A percentile compares a stretch with the other conserved stretches of the same genome.
phyloP scores from a whole-genome alignment of 1,284 basidiomycete species.

The Uromyces viciae-fabae region DNA sequence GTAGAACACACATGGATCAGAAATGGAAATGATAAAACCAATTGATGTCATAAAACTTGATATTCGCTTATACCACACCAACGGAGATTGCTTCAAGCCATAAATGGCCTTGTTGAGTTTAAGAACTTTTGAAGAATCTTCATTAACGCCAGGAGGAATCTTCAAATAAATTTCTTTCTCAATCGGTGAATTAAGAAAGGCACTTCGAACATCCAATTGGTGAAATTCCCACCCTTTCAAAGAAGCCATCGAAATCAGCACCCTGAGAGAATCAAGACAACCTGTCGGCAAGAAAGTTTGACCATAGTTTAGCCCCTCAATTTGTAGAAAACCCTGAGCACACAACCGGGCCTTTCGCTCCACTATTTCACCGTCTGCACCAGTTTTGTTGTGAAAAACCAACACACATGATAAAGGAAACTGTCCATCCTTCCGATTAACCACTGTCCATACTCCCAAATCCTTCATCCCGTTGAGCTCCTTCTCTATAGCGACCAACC shows the following conservation, averaged over 20 bases:
- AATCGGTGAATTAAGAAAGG: background rate
- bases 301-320: background rate
- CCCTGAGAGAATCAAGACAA: background rate
- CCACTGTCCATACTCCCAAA: no score
- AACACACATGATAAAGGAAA: no score
- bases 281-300: background rate
- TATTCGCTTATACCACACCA: background rate
- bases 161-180: background rate
- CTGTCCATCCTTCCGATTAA: no score
- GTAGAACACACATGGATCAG: slow-evolving; percentile 19
- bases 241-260: background rate
- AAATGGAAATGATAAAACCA: background rate
- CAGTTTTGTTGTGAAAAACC: no score
- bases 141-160: background rate
- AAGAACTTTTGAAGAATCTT: background rate
- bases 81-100: background rate
- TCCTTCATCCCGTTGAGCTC: no score
- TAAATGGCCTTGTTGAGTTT: background rate
- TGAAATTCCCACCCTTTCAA: background rate
- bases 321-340: background rate
- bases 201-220: background rate
- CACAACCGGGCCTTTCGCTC: slow-evolving; percentile 1
- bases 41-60: background rate
- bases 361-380: no score
- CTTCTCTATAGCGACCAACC: no score